Conservation (phyloP, 768 basidiomycete species). For the Pleurotus tuber-regium region DNA sequence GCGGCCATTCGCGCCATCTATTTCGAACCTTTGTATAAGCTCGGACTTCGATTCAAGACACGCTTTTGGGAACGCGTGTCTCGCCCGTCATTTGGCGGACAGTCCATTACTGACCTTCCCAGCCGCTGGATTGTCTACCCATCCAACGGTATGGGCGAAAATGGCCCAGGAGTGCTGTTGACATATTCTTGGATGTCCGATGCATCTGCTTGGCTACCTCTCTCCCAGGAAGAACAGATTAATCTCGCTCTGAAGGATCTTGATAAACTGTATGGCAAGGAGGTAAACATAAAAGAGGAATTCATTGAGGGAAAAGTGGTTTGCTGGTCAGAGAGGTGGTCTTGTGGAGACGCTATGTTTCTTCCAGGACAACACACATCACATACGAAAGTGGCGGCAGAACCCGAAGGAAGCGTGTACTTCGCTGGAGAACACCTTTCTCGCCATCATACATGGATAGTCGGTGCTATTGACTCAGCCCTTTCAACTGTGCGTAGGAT, state of each 20-base stretch:
- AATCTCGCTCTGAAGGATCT: constrained; percentile 19
- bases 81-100: constrained; percentile 4
- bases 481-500: background rate
- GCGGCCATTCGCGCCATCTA: constrained; percentile 6
- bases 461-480: constrained; percentile 18
- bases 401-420: constrained; percentile 19
- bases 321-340: constrained; percentile 20
- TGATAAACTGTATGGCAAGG: constrained; percentile 18
- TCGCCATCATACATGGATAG: constrained; percentile 26
- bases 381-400: constrained; percentile 18
- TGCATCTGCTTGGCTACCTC: constrained; percentile 17
- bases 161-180: constrained; percentile 23
- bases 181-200: constrained; percentile 24
- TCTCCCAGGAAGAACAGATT: constrained; percentile 12
- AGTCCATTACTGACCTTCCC: constrained; percentile 1
- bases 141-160: constrained; percentile 6
- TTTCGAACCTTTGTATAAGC: constrained; percentile 1
- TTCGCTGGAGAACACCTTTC: constrained; percentile 27
- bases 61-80: constrained; percentile 4
- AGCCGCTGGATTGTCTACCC: constrained; percentile 9
- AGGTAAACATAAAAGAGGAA: constrained; percentile 13
- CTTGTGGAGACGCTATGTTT: constrained; percentile 28
- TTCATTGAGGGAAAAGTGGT: constrained; percentile 19
- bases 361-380: constrained; percentile 23
- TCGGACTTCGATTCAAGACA: constrained; percentile 8